Conservation (phyloP, 2,329 filamentous ascomycete genomes). For the Zelopaecilomyces penicillatus region DNA sequence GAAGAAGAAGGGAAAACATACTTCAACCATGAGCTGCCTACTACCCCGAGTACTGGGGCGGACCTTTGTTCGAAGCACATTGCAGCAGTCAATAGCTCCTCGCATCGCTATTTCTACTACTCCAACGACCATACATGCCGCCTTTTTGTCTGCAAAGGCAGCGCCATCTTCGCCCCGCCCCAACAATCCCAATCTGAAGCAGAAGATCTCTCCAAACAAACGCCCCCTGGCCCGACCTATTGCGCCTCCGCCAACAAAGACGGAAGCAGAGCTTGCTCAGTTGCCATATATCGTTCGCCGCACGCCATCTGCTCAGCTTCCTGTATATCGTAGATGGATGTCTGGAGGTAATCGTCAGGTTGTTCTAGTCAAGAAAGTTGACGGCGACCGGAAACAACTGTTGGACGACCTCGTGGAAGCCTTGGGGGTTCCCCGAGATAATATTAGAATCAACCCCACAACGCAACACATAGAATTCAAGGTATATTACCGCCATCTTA, state of each 20-base stretch:
- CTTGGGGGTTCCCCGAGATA: slow-evolving; percentile 47
- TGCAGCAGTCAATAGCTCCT: slow-evolving; percentile 1
- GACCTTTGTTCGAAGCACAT: slow-evolving; percentile 5
- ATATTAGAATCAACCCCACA: slow-evolving; percentile 46
- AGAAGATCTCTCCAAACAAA: slow-evolving; percentile 17
- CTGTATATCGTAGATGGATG: slow-evolving; percentile 68
- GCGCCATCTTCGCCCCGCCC: slow-evolving; percentile 15
- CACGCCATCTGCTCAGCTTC: slow-evolving; percentile 60
- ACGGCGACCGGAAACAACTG: slow-evolving; percentile 61
- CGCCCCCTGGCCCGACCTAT: slow-evolving; percentile 18
- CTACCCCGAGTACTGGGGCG: slow-evolving; percentile 16
- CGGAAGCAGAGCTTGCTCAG: slow-evolving; percentile 19
- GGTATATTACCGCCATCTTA: slow-evolving; percentile 35
- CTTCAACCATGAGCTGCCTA: slow-evolving; percentile 19
- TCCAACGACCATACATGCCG: slow-evolving; percentile 11
- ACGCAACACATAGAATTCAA: slow-evolving; percentile 71
- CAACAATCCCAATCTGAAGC: slow-evolving; percentile 17
- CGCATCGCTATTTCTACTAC: slow-evolving; percentile 10
- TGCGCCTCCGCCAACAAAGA: slow-evolving; percentile 22
- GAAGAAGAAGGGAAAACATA: too few relatives aligned
- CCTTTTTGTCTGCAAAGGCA: slow-evolving; percentile 14
- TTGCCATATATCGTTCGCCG: slow-evolving; percentile 62
- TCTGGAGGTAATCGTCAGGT: slow-evolving; percentile 66
- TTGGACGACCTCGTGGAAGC: slow-evolving; percentile 52
- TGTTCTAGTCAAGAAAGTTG: slow-evolving; percentile 70